A percentile compares a stretch with the other conserved stretches of the same genome.
phyloP scores from a whole-genome alignment of 331 rosid species.

The Dryas integrifolia region DNA sequence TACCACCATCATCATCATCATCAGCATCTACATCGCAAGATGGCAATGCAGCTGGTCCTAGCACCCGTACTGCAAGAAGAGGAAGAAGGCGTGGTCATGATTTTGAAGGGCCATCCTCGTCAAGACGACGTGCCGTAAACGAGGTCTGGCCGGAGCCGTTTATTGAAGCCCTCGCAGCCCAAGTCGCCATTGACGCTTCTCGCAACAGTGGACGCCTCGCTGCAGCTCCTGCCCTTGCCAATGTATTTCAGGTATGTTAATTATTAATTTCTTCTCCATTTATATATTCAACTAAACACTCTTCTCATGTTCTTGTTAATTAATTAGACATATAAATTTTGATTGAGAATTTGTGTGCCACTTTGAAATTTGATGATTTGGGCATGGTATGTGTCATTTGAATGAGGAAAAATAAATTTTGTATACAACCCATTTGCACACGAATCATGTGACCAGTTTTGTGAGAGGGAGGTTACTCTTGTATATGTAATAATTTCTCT shows the following conservation, averaged over 20 bases:
- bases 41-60: conserved; percentile 27
- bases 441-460: too few species aligned
- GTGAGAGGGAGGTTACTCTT: too few species aligned
- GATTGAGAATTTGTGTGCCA: background rate
- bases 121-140: conserved; percentile 61
- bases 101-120: conserved; percentile 60
- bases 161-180: conserved; percentile 62
- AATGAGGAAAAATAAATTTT: too few species aligned
- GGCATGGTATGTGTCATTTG: too few species aligned
- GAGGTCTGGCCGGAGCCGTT: conserved; percentile 68
- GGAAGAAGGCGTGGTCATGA: conserved; percentile 16
- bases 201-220: conserved; percentile 48
- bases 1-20: conserved; percentile 17
- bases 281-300: background rate
- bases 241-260: conserved; percentile 60
- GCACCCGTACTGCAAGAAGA: conserved; percentile 29
- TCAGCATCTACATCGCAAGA: conserved; percentile 21
- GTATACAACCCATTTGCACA: too few species aligned
- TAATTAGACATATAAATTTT: background rate
- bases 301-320: background rate
- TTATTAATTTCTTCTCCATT: too few species aligned
- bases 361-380: background rate
- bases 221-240: conserved; percentile 72
- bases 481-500: too few species aligned
- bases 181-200: conserved; percentile 72